Conservation (phyloP, 2,329 filamentous ascomycete genomes). For the Davidsoniella eucalypti region DNA sequence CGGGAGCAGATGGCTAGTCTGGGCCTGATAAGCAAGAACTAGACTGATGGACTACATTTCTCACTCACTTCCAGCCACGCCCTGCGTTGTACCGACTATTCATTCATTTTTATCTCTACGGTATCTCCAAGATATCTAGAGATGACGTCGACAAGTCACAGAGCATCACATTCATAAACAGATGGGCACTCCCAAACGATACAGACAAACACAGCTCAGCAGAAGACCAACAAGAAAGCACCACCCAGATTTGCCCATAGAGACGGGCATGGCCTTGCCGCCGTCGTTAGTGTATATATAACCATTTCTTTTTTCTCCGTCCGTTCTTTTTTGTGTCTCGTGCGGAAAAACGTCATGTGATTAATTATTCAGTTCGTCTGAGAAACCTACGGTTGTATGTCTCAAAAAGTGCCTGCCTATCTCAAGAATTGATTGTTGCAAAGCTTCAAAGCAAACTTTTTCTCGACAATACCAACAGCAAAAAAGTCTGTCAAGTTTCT, state of each 20-base stretch:
- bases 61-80: not conserved
- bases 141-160: no score
- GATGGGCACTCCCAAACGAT: slow-evolving; percentile 1
- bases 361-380: no score
- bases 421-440: not conserved
- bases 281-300: slow-evolving; percentile 11
- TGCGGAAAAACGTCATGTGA: not conserved
- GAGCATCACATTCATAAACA: not conserved
- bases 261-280: slow-evolving; percentile 7
- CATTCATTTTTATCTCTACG: no score
- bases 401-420: no score
- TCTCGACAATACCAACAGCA: not conserved
- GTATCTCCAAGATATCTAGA: no score
- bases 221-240: slow-evolving; percentile 12
- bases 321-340: not conserved
- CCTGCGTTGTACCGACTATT: no score
- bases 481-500: not conserved
- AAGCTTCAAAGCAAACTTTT: not conserved
- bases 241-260: slow-evolving; percentile 15
- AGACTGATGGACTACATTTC: slow-evolving; percentile 33
- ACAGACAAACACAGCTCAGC: slow-evolving; percentile 2
- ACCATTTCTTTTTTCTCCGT: slow-evolving; percentile 6
- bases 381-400: no score
- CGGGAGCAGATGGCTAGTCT: slow-evolving; percentile 78
- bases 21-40: slow-evolving; percentile 68